Percentiles rank a stretch among this genome's conserved stretches.
Evolutionary conservation across 2,329 filamentous ascomycete species (phyloP).

Genomic region (Epicoccum nigrum): DNA sequence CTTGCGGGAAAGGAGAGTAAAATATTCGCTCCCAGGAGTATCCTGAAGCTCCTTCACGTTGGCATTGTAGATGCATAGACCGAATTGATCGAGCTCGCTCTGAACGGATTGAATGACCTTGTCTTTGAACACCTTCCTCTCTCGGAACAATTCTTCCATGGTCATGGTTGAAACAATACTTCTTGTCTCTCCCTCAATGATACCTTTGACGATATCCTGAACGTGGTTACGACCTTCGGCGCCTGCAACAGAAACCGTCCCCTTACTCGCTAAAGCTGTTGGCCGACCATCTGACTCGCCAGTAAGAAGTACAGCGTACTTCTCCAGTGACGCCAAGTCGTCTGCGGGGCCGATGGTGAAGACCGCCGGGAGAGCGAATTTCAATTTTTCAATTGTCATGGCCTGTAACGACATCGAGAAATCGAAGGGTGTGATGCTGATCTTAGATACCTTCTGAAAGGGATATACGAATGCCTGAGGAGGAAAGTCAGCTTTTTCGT

Average conservation of each 20-base stretch:
- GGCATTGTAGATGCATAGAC: constrained; percentile 61
- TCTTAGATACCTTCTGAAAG: constrained; percentile 50
- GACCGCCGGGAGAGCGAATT: constrained; percentile 80
- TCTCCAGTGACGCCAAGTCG: constrained; percentile 71
- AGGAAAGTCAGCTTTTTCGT: neutral
- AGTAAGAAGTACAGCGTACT: constrained; percentile 81
- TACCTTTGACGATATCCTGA: constrained; percentile 84
- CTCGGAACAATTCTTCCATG: constrained; percentile 89
- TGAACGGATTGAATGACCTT: constrained; percentile 71
- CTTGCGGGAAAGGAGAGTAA: constrained; percentile 79
- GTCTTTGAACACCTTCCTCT: constrained; percentile 76
- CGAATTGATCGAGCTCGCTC: constrained; percentile 79
- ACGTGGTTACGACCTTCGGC: constrained; percentile 66
- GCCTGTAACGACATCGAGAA: constrained; percentile 83
- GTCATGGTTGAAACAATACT: constrained; percentile 86
- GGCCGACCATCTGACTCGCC: constrained; percentile 60
- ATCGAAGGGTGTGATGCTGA: constrained; percentile 75
- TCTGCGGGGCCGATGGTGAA: constrained; percentile 86
- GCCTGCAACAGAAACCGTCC: constrained; percentile 48
- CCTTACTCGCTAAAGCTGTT: constrained; percentile 37
- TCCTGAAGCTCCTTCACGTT: constrained; percentile 90
- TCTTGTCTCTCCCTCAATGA: constrained; percentile 87
- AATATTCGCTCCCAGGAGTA: constrained; percentile 81
- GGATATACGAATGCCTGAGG: constrained; percentile 45
- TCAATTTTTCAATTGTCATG: constrained; percentile 88